Conservation (phyloP, 495 filamentous ascomycete species). For the Penicillium lividum region DNA sequence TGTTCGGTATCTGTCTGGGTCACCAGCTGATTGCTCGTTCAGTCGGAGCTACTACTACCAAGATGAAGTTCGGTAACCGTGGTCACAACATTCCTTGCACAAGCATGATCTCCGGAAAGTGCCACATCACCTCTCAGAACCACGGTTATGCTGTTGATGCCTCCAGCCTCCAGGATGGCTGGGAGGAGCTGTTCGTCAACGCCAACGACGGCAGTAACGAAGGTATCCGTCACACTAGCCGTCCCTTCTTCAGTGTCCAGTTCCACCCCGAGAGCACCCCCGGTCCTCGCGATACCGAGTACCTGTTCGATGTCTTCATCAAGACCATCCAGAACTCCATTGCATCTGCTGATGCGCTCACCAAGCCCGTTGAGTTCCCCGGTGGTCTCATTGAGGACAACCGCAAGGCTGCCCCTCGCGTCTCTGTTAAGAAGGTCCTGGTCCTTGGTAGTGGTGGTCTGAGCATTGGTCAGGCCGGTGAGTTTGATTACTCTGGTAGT, state of each 20-base stretch:
- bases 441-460: constrained; percentile 95
- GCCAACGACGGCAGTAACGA: constrained; percentile 98
- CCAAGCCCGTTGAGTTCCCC: constrained; percentile 76
- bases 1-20: constrained; percentile 96
- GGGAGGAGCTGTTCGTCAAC: constrained; percentile 94
- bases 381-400: constrained; percentile 81
- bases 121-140: constrained; percentile 98
- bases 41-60: constrained; percentile 80
- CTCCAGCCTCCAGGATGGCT: constrained; percentile 68
- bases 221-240: constrained; percentile 82
- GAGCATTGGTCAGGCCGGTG: constrained; percentile 96
- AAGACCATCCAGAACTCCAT: constrained; percentile 70
- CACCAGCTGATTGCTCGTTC: constrained; percentile 93
- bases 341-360: constrained; percentile 60
- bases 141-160: constrained; percentile 93
- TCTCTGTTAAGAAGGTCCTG: constrained; percentile 92
- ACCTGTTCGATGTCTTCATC: constrained; percentile 95
- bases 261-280: constrained; percentile 98
- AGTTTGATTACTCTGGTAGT: constrained; percentile 97
- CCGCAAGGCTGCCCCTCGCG: constrained; percentile 68
- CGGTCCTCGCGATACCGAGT: constrained; percentile 94
- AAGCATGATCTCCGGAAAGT: constrained; percentile 87
- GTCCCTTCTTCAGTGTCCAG: constrained; percentile 96
- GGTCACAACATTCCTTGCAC: constrained; percentile 99
- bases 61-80: constrained; percentile 99